These are phyloP conservation scores for Boletus rubescentipes DNA, from an alignment of 768 basidiomycete species.

Conservation along the genomic window DNA sequence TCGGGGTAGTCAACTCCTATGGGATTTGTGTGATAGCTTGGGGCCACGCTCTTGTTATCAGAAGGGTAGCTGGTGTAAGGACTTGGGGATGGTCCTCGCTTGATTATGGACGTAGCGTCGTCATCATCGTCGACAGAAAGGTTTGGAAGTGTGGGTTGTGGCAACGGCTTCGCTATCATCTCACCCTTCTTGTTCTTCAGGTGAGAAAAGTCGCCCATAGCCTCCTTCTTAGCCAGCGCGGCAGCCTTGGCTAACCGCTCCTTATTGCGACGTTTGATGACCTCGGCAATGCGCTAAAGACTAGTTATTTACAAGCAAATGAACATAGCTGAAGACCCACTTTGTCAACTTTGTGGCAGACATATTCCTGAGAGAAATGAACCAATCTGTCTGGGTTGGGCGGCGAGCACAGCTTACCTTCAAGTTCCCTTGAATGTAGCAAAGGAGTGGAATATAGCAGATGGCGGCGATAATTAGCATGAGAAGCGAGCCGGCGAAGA, in stretches of 20 bases:
- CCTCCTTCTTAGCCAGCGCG: constrained; percentile 86
- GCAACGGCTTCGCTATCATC: constrained; percentile 72
- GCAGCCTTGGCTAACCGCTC: constrained; percentile 81
- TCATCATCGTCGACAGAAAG: constrained; percentile 79
- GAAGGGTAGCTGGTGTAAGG: constrained; percentile 52
- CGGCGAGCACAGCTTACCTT: constrained; percentile 54
- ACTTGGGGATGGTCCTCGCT: constrained; percentile 56
- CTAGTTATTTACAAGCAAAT: constrained; percentile 12
- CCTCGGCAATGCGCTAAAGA: constrained; percentile 80
- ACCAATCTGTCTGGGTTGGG: not conserved
- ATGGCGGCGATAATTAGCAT: constrained; percentile 82
- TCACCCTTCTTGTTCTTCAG: constrained; percentile 93
- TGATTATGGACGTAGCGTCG: constrained; percentile 54
- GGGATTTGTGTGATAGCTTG: constrained; percentile 36
- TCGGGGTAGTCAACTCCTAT: constrained; percentile 45
- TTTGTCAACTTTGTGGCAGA: constrained; percentile 99
- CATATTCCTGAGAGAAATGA: constrained; percentile 70
- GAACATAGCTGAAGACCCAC: constrained; percentile 37
- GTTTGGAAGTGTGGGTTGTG: constrained; percentile 94
- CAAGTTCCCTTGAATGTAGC: constrained; percentile 94
- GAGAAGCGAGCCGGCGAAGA: constrained; percentile 83
- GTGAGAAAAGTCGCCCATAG: constrained; percentile 86
- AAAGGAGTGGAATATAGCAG: constrained; percentile 90
- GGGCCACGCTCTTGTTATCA: constrained; percentile 44
- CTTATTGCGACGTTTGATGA: constrained; percentile 89